Evolutionary conservation across 1,139 yeast species (phyloP).

Genomic region (Yamadazyma sp.): DNA sequence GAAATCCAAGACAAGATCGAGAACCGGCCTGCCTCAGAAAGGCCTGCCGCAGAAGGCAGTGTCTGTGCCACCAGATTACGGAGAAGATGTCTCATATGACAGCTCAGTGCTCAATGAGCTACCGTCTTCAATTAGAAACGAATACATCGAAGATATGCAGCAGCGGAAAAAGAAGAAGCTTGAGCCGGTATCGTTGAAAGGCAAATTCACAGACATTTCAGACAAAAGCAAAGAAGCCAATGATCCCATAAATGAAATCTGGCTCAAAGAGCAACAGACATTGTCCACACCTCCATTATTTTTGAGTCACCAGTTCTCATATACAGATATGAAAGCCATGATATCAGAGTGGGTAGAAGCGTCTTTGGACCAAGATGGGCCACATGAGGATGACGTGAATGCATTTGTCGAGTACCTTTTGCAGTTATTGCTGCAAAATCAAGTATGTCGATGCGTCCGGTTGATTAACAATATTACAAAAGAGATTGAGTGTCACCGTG

Average conservation of each 20-base stretch:
- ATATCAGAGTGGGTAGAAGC: constrained; percentile 50
- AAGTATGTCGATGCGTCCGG: constrained; percentile 21
- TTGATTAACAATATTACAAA: constrained; percentile 21
- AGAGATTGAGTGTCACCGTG: constrained; percentile 13
- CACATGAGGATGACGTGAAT: constrained; percentile 56
- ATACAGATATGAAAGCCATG: constrained; percentile 33
- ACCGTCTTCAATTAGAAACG: constrained; percentile 44
- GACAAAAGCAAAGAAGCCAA: constrained; percentile 18
- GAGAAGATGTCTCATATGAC: constrained; percentile 28
- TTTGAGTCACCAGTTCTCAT: constrained; percentile 32
- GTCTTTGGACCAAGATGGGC: constrained; percentile 49
- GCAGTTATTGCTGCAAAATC: constrained; percentile 19
- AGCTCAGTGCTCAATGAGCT: constrained; percentile 44
- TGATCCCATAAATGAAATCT: constrained; percentile 23
- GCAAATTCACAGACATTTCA: constrained; percentile 25
- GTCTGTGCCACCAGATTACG: constrained; percentile 2
- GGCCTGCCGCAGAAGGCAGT: constrained; percentile 10
- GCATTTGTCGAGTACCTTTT: constrained; percentile 32
- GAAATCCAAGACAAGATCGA: constrained; percentile 14
- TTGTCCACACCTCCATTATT: constrained; percentile 25
- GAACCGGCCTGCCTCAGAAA: constrained; percentile 16
- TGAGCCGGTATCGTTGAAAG: constrained; percentile 31
- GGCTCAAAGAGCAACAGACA: constrained; percentile 24
- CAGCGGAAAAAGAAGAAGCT: constrained; percentile 27
- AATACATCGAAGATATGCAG: constrained; percentile 42